Base-by-base conservation (phyloP, 1,284 basidiomycete species). In the Apiotrichum veenhuisii region DNA sequence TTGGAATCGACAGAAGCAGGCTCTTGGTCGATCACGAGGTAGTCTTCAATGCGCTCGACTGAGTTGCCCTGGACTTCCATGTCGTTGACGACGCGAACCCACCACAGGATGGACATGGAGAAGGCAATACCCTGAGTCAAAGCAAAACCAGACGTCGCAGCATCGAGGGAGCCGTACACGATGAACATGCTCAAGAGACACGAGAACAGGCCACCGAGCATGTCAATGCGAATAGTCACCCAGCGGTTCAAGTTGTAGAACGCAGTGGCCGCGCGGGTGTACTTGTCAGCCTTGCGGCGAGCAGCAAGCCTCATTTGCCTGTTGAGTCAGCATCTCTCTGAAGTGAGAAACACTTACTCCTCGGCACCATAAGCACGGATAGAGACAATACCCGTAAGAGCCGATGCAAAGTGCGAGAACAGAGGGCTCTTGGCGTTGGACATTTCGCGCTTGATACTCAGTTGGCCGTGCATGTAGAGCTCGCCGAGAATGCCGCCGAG, bases 41-140 rank as follows among this genome's bases (percentile, higher is more conserved):
- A 90, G 27, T 82, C 82, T 65, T 87, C 82, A 52, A 91, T 85
- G 30, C 89, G 83, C 65, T 91, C 88, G 59, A 91, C 78, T 14
- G 74, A 72, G 63, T 78, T 78, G 45, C 77, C 77, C 53, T 72
- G 66, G 4, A 79, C 77, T 59, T 78, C 77, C 67, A 77, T 73
- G 54, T 78, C 73, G 62, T 78, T 78, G 59, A 74, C 60, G 55
- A 76, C 67, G 34, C 73, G 67, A 3, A 76, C 74, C 71, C 61
- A 60, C 52, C 58, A 59, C 26, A 77, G 59, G 47, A 78, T 77
- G 50, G 65, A 64, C 26, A 61, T 59, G 0, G 72, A 72, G 61
- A 76, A 75, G 10, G 72, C 67, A 38, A 77, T 73, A 20, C 75
- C 74, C 50, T 78, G 74, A 12, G 67, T 67, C n/a, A 79, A 61